Evolutionary conservation across 768 basidiomycete genomes (phyloP).

Genomic region (Leccinum pellstonianum): DNA sequence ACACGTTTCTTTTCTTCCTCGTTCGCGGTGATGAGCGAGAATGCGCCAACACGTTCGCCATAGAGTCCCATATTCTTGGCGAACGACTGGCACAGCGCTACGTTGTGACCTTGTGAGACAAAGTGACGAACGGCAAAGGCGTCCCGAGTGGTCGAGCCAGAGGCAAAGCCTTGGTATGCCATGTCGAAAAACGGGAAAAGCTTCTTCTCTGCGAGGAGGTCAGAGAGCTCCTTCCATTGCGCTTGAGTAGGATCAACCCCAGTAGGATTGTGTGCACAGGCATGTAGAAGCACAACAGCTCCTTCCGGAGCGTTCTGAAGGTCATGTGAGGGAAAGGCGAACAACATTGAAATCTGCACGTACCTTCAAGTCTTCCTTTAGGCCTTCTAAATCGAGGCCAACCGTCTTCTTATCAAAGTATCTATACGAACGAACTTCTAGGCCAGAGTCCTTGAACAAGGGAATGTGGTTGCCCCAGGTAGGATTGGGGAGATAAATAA

Average conservation of each 20-base stretch:
- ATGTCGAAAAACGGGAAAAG: constrained; percentile 99
- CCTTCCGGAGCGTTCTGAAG: constrained; percentile 65
- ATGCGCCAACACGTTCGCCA: constrained; percentile 96
- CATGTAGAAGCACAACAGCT: constrained; percentile 88
- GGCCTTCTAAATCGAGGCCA: constrained; percentile 87
- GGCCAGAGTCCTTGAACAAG: constrained; percentile 90
- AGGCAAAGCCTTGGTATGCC: constrained; percentile 99
- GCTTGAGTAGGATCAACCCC: constrained; percentile 92
- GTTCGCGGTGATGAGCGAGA: constrained; percentile 73
- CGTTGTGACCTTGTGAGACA: constrained; percentile 83
- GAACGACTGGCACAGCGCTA: constrained; percentile 92
- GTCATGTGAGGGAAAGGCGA: constrained; percentile 11
- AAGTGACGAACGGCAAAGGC: constrained; percentile 96
- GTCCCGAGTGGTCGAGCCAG: constrained; percentile 85
- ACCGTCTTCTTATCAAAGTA: constrained; percentile 94
- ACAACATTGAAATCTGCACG: constrained; percentile 21
- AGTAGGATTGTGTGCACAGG: constrained; percentile 99
- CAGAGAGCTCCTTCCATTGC: constrained; percentile 90
- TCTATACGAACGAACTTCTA: constrained; percentile 89
- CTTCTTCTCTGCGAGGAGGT: constrained; percentile 82
- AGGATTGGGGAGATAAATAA: constrained; percentile 88
- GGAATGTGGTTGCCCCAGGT: constrained; percentile 98
- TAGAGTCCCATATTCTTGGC: constrained; percentile 99
- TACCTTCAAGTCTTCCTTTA: constrained; percentile 85
- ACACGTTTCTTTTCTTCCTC: constrained; percentile 82